These are phyloP conservation scores for Spergularia bocconei DNA, from an alignment of 148 eudicot genomes.

Conservation along the genomic window DNA sequence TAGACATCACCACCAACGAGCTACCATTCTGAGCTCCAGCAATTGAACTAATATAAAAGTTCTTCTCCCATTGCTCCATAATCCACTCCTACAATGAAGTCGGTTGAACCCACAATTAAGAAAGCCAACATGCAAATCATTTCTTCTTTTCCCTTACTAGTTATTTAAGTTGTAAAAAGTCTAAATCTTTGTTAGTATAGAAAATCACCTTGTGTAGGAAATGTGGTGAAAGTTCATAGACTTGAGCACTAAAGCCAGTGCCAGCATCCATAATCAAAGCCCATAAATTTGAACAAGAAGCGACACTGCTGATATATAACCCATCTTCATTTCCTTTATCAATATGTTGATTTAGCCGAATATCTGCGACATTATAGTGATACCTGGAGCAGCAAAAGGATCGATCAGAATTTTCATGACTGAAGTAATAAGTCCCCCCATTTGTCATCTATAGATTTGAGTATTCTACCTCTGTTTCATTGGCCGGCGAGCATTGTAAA, in stretches of 20 bases:
- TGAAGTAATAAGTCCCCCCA: neutral
- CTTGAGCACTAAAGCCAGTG: slow-evolving; percentile 79
- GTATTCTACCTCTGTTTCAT: slow-evolving; percentile 82
- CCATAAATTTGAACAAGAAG: slow-evolving; percentile 79
- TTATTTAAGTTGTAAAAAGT: neutral
- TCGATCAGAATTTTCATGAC: slow-evolving; percentile 5
- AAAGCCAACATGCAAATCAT: neutral
- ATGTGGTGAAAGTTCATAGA: slow-evolving; percentile 75
- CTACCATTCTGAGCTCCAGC: slow-evolving; percentile 89
- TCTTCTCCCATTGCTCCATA: slow-evolving; percentile 97
- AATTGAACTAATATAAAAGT: slow-evolving; percentile 77
- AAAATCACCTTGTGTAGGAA: slow-evolving; percentile 82
- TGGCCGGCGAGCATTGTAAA: slow-evolving; percentile 85
- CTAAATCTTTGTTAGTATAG: neutral
- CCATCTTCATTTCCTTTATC: slow-evolving; percentile 95
- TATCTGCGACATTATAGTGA: slow-evolving; percentile 91
- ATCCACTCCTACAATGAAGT: slow-evolving; percentile 74
- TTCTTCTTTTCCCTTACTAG: neutral
- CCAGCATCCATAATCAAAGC: slow-evolving; percentile 98
- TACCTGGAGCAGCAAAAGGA: slow-evolving; percentile 44
- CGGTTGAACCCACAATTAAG: neutral
- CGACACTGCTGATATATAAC: slow-evolving; percentile 72
- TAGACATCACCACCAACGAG: slow-evolving; percentile 91
- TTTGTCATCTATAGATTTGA: neutral
- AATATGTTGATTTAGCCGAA: slow-evolving; percentile 73